Conservation (phyloP, 768 basidiomycete species). For the Boletus rubescentipes region DNA sequence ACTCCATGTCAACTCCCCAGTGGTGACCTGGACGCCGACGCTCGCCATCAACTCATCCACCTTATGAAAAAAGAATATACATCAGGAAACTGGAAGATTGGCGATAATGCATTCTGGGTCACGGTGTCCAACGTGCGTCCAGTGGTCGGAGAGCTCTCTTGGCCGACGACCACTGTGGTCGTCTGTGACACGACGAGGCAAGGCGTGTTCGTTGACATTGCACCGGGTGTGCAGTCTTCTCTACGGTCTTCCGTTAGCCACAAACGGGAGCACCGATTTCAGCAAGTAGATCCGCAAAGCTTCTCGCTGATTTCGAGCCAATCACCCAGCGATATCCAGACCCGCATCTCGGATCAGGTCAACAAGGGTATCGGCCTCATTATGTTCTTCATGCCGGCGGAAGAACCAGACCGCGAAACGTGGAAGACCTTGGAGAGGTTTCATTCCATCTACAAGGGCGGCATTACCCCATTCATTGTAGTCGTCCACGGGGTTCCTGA, state of each 20-base stretch:
- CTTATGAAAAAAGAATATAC: slow-evolving; percentile 13
- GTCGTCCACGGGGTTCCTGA: slow-evolving; percentile 10
- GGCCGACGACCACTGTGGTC: slow-evolving; percentile 21
- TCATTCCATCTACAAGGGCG: slow-evolving; percentile 10
- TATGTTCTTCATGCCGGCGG: slow-evolving; percentile 14
- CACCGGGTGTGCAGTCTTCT: slow-evolving; percentile 5
- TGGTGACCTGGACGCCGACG: neutral
- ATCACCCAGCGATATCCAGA: neutral
- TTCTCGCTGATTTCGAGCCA: neutral
- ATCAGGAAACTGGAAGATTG: slow-evolving; percentile 15
- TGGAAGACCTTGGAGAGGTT: slow-evolving; percentile 17
- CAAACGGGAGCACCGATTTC: slow-evolving; percentile 13
- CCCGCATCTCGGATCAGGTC: neutral
- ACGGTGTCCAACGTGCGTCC: slow-evolving; percentile 18
- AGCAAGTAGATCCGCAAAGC: slow-evolving; percentile 13
- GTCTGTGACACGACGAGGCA: slow-evolving; percentile 17
- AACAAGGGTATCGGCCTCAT: slow-evolving; percentile 13
- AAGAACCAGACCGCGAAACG: slow-evolving; percentile 2
- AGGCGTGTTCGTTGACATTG: slow-evolving; percentile 7
- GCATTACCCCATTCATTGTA: slow-evolving; percentile 19
- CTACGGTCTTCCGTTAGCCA: neutral
- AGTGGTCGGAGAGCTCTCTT: slow-evolving; percentile 16
- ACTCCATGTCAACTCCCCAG: neutral
- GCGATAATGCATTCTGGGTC: slow-evolving; percentile 6
- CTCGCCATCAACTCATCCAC: neutral